Evolutionary conservation across 163 green algal species (phyloP).

Genomic region (Trebouxiophyceae sp.): DNA sequence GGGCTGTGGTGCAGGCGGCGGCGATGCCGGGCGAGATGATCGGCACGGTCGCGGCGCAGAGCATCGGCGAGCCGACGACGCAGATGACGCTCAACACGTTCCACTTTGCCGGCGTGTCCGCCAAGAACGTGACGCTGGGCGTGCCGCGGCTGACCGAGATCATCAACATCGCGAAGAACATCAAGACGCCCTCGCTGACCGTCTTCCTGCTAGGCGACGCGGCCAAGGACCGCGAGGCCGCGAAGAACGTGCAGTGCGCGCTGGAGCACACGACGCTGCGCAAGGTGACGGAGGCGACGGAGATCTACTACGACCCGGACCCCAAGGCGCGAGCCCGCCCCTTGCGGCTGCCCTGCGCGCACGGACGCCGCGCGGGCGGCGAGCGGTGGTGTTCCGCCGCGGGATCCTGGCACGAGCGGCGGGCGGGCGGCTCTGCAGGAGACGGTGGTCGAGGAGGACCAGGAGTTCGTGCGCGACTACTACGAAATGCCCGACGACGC

Average conservation of each 20-base stretch:
- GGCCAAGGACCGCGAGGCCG: constrained; percentile 25
- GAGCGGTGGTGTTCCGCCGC: too few species aligned
- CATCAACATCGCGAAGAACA: constrained; percentile 99
- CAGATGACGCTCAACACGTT: constrained; percentile 99
- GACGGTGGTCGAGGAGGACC: constrained; percentile 89
- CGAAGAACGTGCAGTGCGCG: constrained; percentile 82
- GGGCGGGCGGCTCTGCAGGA: too few species aligned
- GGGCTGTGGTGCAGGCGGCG: constrained; percentile 36
- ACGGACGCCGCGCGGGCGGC: too few species aligned
- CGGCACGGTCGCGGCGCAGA: constrained; percentile 94
- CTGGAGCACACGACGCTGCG: constrained; percentile 97
- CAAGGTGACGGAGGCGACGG: constrained; percentile 73
- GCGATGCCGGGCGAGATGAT: constrained; percentile 87
- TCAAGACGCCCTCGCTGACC: constrained; percentile 94
- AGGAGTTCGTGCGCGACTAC: constrained; percentile 76
- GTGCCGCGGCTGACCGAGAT: constrained; percentile 97
- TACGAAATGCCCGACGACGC: constrained; percentile 84
- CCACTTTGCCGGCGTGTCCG: constrained; percentile 96
- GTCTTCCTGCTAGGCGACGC: constrained; percentile 75
- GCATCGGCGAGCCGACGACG: constrained; percentile 94
- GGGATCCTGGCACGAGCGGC: too few species aligned
- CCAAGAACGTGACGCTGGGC: constrained; percentile 98
- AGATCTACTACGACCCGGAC: constrained; percentile 86
- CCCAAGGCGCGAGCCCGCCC: constrained; percentile 21
- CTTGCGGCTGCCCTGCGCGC: too few species aligned